Base-by-base conservation (phyloP, 768 basidiomycete species). In the Naganishia vishniacii region DNA sequence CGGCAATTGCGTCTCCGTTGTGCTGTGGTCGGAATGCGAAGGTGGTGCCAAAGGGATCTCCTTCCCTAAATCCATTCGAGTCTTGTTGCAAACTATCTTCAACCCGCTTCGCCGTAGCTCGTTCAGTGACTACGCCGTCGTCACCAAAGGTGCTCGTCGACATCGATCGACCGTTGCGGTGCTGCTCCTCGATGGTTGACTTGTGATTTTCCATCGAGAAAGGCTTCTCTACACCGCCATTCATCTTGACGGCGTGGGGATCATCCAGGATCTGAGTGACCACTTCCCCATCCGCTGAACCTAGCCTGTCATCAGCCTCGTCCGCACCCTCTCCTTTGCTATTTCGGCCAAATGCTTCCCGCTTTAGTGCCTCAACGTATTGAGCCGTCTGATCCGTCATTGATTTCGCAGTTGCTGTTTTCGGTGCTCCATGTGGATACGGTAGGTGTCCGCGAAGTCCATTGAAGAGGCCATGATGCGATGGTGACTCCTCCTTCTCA, bases 341-440 rank as follows among this genome's bases (percentile, higher is more conserved):
- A 23, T 25, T 2, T 23, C 40, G 6, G 11, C 53, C 53, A 31
- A 56, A 56, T 40, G 53, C 53, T 37, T 56, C 53, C 31, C 53
- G 18, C 25, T 56, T 41, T 11, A 56, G 5, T 13, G 53, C 34
- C 40, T 20, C 53, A 5, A 41, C 25, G 26, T 56, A 56, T 23
- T 56, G 53, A 7, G 53, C 53, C 34, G 53, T 56, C 16, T 56
- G 53, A 25, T 56, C 53, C 53, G 23, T 40, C 31, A 56, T 56
- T 34, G 53, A 56, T 56, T 56, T 18, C 32, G 34, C 37, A 3
- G 53, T 56, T 11, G 23, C 20, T 18, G 53, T 56, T 41, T 56
- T 34, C 15, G 53, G 53, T 2, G 53, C 23, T 26, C 53, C 53
- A 18, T 40, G 53, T 1, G 26, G 34, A 26, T 56, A 16, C 20